Percentiles rank a stretch among this genome's conserved stretches.
phyloP scores from a whole-genome alignment of 768 basidiomycete species.

The Mycena kentingensis region DNA sequence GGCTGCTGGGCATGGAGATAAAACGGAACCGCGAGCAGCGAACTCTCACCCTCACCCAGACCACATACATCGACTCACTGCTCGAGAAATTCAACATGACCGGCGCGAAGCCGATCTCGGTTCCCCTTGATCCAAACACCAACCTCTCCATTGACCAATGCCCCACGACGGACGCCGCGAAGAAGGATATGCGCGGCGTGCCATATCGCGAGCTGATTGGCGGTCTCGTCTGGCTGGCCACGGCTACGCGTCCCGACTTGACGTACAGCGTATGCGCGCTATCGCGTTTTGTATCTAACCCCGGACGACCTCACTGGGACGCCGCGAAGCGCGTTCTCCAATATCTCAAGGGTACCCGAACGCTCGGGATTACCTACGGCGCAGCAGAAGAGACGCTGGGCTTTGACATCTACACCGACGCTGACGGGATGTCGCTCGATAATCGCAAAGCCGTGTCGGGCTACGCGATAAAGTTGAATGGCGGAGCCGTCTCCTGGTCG shows the following conservation, averaged over 20 bases:
- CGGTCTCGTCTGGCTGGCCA: conserved; percentile 5
- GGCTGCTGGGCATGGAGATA: conserved; percentile 37
- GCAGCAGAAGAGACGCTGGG: conserved; percentile 1
- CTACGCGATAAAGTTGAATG: conserved; percentile 5
- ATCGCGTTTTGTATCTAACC: conserved; percentile 8
- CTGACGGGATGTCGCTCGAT: conserved; percentile 9
- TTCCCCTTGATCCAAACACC: conserved; percentile 9
- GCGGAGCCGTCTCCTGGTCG: conserved; percentile 12
- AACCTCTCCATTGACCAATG: conserved; percentile 7
- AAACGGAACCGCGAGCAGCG: conserved; percentile 17
- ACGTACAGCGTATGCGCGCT: conserved; percentile 2
- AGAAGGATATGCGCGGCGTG: conserved; percentile 1
- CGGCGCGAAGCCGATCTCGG: conserved; percentile 6
- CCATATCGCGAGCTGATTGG: conserved; percentile 8
- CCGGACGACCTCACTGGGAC: conserved; percentile 11
- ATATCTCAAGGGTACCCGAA: conserved; percentile 11
- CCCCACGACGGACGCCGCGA: neutral
- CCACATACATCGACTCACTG: conserved; percentile 29
- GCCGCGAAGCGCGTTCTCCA: conserved; percentile 12
- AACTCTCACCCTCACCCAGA: conserved; percentile 31
- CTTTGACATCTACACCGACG: conserved; percentile 5
- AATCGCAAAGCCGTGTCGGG: conserved; percentile 9
- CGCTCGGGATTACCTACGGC: neutral
- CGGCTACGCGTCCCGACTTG: conserved; percentile 10
- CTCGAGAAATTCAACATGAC: conserved; percentile 24